phyloP scores from a whole-genome alignment of 306 rosid genomes.

The Vicia faba region DNA sequence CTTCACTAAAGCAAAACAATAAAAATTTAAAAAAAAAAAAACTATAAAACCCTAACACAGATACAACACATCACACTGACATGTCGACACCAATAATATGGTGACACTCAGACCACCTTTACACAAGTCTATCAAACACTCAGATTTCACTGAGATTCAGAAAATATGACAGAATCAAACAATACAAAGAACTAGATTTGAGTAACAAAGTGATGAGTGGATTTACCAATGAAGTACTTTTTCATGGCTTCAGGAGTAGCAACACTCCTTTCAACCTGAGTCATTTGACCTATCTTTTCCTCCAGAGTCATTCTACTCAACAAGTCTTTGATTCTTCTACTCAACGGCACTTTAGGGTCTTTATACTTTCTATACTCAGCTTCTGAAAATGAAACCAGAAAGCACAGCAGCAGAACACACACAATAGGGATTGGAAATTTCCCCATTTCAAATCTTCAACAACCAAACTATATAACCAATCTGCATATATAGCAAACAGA shows the following conservation, averaged over 20 bases:
- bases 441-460: conserved; percentile 48
- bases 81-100: neutral
- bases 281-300: conserved; percentile 95
- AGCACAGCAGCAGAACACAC: conserved; percentile 59
- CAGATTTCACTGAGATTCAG: neutral
- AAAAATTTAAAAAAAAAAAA: no score
- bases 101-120: neutral
- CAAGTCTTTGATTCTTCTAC: conserved; percentile 73
- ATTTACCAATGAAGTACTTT: conserved; percentile 73
- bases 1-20: neutral
- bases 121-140: conserved; percentile 8
- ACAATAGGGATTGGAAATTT: conserved; percentile 46
- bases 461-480: conserved; percentile 33
- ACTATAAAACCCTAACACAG: neutral
- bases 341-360: conserved; percentile 66
- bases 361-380: conserved; percentile 66
- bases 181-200: conserved; percentile 16
- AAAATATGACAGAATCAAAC: neutral
- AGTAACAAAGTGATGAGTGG: neutral
- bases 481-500: conserved; percentile 31
- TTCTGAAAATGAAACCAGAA: conserved; percentile 48
- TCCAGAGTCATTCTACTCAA: conserved; percentile 64
- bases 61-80: neutral
- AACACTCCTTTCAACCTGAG: conserved; percentile 72
- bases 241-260: conserved; percentile 69